Base-by-base conservation (phyloP, 768 basidiomycete genomes). In the Tephrocybe sp. region DNA sequence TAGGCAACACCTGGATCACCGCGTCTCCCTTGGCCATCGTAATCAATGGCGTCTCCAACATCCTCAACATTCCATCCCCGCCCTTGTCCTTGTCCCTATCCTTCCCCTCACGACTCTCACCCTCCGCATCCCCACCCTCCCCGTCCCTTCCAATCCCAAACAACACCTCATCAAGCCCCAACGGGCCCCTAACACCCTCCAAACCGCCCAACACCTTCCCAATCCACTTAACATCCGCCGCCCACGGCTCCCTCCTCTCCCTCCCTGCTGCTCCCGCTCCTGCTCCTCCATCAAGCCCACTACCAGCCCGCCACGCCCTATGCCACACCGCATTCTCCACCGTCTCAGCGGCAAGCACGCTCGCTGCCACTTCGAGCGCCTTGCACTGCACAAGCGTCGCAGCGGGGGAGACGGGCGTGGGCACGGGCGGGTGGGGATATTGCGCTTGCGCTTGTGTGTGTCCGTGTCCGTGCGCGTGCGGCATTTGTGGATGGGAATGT, bases 371-470 rank as follows among this genome's bases (percentile, higher is more conserved):
- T 62, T 90, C 89, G 19, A 92, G 68, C 1, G 80, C 79, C 61
- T 81, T 84, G 3, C 80, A 77, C 54, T 82, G 82, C 62, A 85
- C 85, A 30, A 88, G 68, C 0, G 74, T 72, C 1, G 87, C 85
- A 4, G 87, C 89, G 16, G 91, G 91, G 0, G 90, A 92, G 2
- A 92, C 88, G 1, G 91, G 91, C 0, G 91, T 93, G 1, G 89
- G 89, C 0, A 85, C 89, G 11, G 73, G 26, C 26, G 26, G 26
- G 26, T 26, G 26, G 4, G 26, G 26, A 7, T 26, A 75, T 8
- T 60, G 59, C 8, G 66, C 62, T 2, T 64, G 68, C 30, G 74
- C 62, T 12, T 72, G 65, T 13, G 70, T 72, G 65, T 13, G 70
- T 62, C 0, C 73, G 67, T 3, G 74, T 70, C 55, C 71, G 70